These are phyloP conservation scores for Xanthoparmelia taractica DNA, from an alignment of 495 filamentous ascomycete species.

Conservation along the genomic window DNA sequence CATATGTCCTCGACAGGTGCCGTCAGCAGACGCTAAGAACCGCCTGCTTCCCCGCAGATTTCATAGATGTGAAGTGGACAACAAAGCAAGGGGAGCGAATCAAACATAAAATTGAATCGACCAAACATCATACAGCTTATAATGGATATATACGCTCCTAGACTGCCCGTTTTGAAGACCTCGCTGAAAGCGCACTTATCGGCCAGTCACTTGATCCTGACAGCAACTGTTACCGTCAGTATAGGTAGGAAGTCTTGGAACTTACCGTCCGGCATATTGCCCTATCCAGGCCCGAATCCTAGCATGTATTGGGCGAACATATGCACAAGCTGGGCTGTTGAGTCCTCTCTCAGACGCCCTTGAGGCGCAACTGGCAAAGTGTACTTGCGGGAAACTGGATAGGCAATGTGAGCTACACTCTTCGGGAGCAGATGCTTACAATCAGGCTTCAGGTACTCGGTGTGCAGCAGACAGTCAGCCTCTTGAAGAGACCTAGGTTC, in stretches of 20 bases:
- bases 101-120: background rate
- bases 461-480: background rate
- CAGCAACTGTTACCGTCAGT: background rate
- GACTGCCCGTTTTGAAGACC: too few species aligned
- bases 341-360: constrained; percentile 7
- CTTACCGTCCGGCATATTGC: background rate
- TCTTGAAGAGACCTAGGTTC: background rate
- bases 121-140: background rate
- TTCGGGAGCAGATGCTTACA: constrained; percentile 7
- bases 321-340: background rate
- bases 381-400: constrained; percentile 19
- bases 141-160: background rate
- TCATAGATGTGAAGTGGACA: background rate
- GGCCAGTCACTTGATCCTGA: too few species aligned
- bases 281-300: background rate
- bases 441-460: constrained; percentile 3
- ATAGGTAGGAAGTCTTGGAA: background rate
- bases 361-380: constrained; percentile 13
- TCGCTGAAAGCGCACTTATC: background rate
- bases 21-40: background rate
- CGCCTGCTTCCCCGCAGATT: background rate
- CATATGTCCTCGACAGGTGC: background rate
- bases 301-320: background rate
- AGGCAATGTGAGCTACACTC: constrained; percentile 20
- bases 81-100: background rate